A percentile compares a stretch with the other conserved stretches of the same genome.
Evolutionary conservation across 2,329 filamentous ascomycete species (phyloP).

Genomic region (Monosporascus ibericus): DNA sequence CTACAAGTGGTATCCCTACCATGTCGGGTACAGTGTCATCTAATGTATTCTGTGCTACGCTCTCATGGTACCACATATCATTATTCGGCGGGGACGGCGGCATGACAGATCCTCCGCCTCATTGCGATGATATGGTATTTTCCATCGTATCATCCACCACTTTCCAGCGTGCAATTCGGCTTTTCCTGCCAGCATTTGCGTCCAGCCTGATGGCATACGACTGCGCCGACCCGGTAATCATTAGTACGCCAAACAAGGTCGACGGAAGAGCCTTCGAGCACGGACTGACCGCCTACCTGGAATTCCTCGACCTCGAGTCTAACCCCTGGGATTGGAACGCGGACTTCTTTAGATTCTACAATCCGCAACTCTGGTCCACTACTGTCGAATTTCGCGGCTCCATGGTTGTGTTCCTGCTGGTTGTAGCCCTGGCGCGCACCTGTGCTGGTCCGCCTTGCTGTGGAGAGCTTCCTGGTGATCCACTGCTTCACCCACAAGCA

Average conservation of each 20-base stretch:
- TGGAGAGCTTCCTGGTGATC: constrained; percentile 15
- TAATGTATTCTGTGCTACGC: not conserved
- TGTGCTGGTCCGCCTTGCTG: constrained; percentile 20
- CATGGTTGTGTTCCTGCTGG: constrained; percentile 26
- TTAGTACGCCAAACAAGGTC: constrained; percentile 18
- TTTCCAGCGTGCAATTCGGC: constrained; percentile 34
- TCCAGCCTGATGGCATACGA: constrained; percentile 30
- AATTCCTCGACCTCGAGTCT: constrained; percentile 23
- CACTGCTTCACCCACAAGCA: constrained; percentile 22
- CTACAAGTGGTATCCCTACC: not conserved
- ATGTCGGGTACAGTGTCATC: not conserved
- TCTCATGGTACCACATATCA: not conserved
- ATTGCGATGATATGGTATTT: not conserved
- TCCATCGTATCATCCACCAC: constrained; percentile 26
- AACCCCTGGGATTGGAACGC: constrained; percentile 24
- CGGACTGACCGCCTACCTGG: constrained; percentile 18
- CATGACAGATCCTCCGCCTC: not conserved
- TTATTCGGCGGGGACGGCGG: not conserved
- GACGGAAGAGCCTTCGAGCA: constrained; percentile 20
- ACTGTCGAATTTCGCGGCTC: constrained; percentile 28
- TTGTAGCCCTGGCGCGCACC: constrained; percentile 22
- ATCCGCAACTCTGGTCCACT: constrained; percentile 29
- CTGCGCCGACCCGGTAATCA: constrained; percentile 18
- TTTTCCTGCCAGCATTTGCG: constrained; percentile 34
- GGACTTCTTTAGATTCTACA: constrained; percentile 24